Conservation (phyloP, 176 grass and related monocot genomes). For the Areca catechu region DNA sequence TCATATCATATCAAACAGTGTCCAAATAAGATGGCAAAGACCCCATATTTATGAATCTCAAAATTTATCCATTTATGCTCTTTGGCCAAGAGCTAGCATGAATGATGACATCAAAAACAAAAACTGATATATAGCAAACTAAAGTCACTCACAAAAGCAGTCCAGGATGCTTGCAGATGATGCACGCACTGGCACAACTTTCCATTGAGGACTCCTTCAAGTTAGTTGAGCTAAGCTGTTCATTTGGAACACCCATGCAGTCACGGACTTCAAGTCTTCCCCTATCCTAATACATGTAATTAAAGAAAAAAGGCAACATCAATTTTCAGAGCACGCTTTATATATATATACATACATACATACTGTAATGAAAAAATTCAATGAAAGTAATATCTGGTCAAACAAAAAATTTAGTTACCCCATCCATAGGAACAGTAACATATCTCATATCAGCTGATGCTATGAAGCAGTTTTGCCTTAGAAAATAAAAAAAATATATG, state of each 20-base stretch:
- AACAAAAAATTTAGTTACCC: too few relatives aligned
- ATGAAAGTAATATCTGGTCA: too few relatives aligned
- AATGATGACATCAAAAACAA: background rate
- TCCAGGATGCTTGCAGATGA: conserved; percentile 45
- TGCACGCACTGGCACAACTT: conserved; percentile 23
- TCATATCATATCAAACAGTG: background rate
- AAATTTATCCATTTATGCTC: background rate
- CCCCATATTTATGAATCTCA: too few relatives aligned
- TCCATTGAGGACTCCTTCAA: background rate
- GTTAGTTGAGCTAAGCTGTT: background rate
- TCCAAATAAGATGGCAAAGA: background rate
- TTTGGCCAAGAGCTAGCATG: conserved; percentile 7
- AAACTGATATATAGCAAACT: conserved; percentile 14
- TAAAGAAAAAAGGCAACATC: too few relatives aligned
- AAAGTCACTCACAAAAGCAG: conserved; percentile 44
- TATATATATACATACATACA: too few relatives aligned
- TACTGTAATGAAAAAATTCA: too few relatives aligned
- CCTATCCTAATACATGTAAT: background rate
- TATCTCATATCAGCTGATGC: too few relatives aligned
- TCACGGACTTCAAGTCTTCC: conserved; percentile 13
- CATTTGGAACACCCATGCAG: conserved; percentile 21
- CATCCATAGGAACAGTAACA: too few relatives aligned
- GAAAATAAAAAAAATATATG: too few relatives aligned
- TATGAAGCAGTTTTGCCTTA: too few relatives aligned
- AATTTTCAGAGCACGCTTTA: too few relatives aligned